Conservation (phyloP, 2,329 filamentous ascomycete genomes). For the Tolypocladium album region DNA sequence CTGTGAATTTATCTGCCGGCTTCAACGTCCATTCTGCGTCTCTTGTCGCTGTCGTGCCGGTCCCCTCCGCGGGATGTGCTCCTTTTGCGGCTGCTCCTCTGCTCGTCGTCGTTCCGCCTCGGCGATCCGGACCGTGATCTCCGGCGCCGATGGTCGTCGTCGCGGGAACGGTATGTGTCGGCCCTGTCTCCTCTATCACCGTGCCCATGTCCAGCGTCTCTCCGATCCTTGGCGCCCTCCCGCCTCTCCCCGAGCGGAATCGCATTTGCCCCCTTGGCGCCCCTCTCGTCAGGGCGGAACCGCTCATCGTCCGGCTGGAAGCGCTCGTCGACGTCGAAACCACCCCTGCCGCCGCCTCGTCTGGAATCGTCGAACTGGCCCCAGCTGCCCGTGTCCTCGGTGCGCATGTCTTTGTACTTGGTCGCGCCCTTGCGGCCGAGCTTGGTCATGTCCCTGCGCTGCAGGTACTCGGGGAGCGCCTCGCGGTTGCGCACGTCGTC, state of each 20-base stretch:
- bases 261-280: slow-evolving; percentile 56
- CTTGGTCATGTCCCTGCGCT: slow-evolving; percentile 88
- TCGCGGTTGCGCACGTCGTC: slow-evolving; percentile 80
- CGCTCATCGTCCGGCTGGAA: slow-evolving; percentile 55
- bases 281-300: slow-evolving; percentile 28
- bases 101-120: slow-evolving; percentile 30
- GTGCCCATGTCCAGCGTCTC: slow-evolving; percentile 13
- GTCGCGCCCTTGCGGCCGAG: slow-evolving; percentile 85
- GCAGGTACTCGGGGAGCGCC: slow-evolving; percentile 79
- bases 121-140: slow-evolving; percentile 39
- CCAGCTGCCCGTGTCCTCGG: slow-evolving; percentile 86
- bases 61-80: slow-evolving; percentile 45
- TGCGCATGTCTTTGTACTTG: slow-evolving; percentile 78
- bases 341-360: slow-evolving; percentile 14
- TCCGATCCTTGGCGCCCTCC: slow-evolving; percentile 20
- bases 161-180: slow-evolving; percentile 1
- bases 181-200: slow-evolving; percentile 6
- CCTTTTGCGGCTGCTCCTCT: slow-evolving; percentile 42
- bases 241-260: slow-evolving; percentile 49
- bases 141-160: slow-evolving; percentile 5
- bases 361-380: slow-evolving; percentile 47
- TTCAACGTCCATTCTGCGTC: slow-evolving; percentile 39
- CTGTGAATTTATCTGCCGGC: slow-evolving; percentile 14
- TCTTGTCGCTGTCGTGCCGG: slow-evolving; percentile 47
- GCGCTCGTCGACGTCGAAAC: slow-evolving; percentile 47